phyloP scores from a whole-genome alignment of 2,329 filamentous ascomycete species.

The Cladosporium sp. region DNA sequence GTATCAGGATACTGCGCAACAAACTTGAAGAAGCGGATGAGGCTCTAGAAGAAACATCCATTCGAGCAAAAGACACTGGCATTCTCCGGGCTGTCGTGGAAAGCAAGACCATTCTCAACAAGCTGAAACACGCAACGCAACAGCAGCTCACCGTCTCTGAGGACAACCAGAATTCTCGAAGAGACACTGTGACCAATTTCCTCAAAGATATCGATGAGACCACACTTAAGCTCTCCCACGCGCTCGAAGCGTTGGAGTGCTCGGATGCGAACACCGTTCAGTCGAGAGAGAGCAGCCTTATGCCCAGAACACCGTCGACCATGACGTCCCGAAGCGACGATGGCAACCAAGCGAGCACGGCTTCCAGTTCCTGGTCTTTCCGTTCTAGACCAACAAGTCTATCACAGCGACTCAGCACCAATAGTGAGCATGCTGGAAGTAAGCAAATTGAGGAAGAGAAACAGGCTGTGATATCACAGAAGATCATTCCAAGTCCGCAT shows the following conservation, averaged over 20 bases:
- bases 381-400: neutral
- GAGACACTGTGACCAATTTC: neutral
- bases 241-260: neutral
- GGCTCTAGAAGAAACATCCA: constrained; percentile 9
- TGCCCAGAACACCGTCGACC: neutral
- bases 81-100: constrained; percentile 8
- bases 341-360: neutral
- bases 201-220: constrained; percentile 8
- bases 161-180: neutral
- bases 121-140: constrained; percentile 14
- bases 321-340: constrained; percentile 5
- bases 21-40: constrained; percentile 20
- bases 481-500: too few relatives aligned
- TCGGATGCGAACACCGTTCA: neutral
- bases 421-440: neutral
- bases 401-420: neutral
- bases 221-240: neutral
- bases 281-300: neutral
- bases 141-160: neutral
- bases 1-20: constrained; percentile 18
- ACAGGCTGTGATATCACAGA: neutral
- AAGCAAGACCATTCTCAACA: constrained; percentile 14
- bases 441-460: neutral
- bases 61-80: constrained; percentile 5
- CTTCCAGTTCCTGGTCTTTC: constrained; percentile 4